Evolutionary conservation across 257 asterid genomes (phyloP), one percentile per base, ranked within the genome.

Genomic region (Anisodus tanguticus): DNA sequence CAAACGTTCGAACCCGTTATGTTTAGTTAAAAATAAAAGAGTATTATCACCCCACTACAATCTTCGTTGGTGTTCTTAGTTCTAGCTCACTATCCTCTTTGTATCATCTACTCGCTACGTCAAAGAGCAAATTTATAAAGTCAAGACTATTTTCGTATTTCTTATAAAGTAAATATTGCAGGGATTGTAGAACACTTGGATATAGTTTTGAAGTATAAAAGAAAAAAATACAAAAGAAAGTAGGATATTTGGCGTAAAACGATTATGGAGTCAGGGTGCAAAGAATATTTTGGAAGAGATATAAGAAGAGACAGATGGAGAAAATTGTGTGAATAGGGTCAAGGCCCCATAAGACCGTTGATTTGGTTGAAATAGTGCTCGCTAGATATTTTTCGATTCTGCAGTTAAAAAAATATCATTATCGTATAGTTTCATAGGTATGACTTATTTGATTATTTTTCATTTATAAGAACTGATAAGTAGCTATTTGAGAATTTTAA

Each of bases 1-100:
- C 2, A 31, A 4, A 31, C 1, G n/a, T 2, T 31, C 4, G 11
- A 64, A 64, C 5, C 0, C 2, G 0, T 26, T 0, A 64, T 0
- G 2, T 3, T 58, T 58, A 58, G 2, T 16, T 16, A 6, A 67
- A 0, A 37, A 67, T 3, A 0, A 67, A 35, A 0, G 13, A 35
- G 1, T 13, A 67, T 5, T 67, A 35, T 3, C 0, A 5, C 19
- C 13, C 26, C 8, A 6, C 49, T 13, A 35, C 16, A 5, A 6
- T 0, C 43, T 2, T 26, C 17, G 4, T 26, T 26, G 11, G 31
- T 22, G 35, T 60, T 60, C 13, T 60, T 4, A 31, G 35, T 31
- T 31, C 35, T 31, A 31, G 22, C 41, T 22, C 70, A 63, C 70
- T 63, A 35, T 67, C 51, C 22, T 1, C 22, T 67, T 37, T 67